These are phyloP conservation scores for Boletus coccyginus DNA, from an alignment of 768 basidiomycete genomes.

Conservation along the genomic window DNA sequence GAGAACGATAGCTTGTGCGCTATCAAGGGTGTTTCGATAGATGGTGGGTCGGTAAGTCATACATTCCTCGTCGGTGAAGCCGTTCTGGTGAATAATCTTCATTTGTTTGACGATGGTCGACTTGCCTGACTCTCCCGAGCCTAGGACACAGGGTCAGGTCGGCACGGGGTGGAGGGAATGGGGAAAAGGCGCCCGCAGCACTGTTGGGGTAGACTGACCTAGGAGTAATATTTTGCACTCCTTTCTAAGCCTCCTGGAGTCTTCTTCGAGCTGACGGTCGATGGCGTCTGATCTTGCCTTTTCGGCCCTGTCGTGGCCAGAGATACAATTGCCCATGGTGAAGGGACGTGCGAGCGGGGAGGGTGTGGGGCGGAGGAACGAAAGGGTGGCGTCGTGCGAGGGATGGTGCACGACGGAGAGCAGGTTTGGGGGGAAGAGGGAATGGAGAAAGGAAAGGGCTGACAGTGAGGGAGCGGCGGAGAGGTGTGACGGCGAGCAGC, in stretches of 20 bases:
- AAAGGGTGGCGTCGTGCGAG: not conserved
- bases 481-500: constrained; percentile 8
- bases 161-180: not conserved
- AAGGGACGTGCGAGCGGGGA: not conserved
- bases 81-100: constrained; percentile 96
- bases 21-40: constrained; percentile 85
- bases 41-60: constrained; percentile 74
- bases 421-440: too few species aligned
- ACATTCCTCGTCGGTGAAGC: constrained; percentile 78
- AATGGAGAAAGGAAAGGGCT: not conserved
- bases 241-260: constrained; percentile 72
- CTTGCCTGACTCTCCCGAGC: constrained; percentile 94
- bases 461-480: constrained; percentile 8
- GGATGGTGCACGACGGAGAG: not conserved
- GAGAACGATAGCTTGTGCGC: constrained; percentile 78
- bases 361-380: not conserved
- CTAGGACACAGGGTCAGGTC: constrained; percentile 37
- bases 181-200: constrained; percentile 10
- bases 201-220: constrained; percentile 50
- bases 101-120: constrained; percentile 97
- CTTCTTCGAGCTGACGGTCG: constrained; percentile 84
- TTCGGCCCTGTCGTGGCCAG: constrained; percentile 50
- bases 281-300: constrained; percentile 69
- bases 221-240: constrained; percentile 92
- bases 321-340: constrained; percentile 69